These are phyloP conservation scores for Monosporascus ibericus DNA, from an alignment of 2,329 filamentous ascomycete species.

Conservation along the genomic window DNA sequence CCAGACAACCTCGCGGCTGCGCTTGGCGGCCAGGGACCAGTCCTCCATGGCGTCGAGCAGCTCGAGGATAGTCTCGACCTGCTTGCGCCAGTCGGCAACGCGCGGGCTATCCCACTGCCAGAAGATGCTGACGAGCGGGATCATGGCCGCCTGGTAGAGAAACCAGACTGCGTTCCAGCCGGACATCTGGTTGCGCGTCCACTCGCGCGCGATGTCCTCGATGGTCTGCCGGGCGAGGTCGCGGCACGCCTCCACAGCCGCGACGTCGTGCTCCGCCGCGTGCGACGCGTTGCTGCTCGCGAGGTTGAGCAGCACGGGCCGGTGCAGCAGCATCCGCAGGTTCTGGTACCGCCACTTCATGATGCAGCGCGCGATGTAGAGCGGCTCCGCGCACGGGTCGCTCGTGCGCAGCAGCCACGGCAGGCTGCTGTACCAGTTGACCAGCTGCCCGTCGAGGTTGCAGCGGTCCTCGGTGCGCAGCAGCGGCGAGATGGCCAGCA, in stretches of 20 bases:
- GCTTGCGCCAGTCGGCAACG: conserved; percentile 47
- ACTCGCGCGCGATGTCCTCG: conserved; percentile 64
- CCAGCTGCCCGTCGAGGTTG: conserved; percentile 60
- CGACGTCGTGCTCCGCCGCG: conserved; percentile 55
- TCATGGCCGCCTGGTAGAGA: conserved; percentile 74
- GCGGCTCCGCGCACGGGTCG: conserved; percentile 63
- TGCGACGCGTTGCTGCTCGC: conserved; percentile 48
- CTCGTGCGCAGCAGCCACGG: conserved; percentile 59
- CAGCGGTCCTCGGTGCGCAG: conserved; percentile 61
- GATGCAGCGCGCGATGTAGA: conserved; percentile 63
- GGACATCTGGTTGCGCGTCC: conserved; percentile 66
- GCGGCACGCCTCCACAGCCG: conserved; percentile 62
- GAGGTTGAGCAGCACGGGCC: conserved; percentile 64
- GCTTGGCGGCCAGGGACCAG: conserved; percentile 57
- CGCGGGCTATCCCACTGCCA: conserved; percentile 52
- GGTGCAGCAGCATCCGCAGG: conserved; percentile 68
- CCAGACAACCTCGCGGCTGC: conserved; percentile 57
- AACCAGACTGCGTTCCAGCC: conserved; percentile 82
- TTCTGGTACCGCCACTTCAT: conserved; percentile 83
- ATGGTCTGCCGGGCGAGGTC: conserved; percentile 65
- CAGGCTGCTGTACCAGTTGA: conserved; percentile 66
- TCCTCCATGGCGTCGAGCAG: conserved; percentile 59
- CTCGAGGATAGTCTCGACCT: conserved; percentile 53
- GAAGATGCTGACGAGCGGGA: conserved; percentile 69
- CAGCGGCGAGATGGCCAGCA: conserved; percentile 62